Evolutionary conservation across 2,329 filamentous ascomycete genomes (phyloP).

Genomic region (Ceratocystis alfenasii): DNA sequence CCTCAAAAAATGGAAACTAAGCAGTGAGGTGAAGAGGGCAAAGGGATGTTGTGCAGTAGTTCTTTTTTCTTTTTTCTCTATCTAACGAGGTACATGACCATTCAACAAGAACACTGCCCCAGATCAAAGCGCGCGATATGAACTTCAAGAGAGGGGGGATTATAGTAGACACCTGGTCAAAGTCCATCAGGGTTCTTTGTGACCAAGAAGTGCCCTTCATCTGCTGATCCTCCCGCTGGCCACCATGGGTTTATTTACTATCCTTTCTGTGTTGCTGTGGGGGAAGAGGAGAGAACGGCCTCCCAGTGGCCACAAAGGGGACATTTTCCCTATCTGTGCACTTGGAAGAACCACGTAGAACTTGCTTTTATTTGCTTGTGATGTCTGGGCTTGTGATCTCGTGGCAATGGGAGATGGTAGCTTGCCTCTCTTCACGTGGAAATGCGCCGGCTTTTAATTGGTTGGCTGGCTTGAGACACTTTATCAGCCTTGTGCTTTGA

Average conservation of each 20-base stretch:
- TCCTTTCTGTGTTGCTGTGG: background rate
- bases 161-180: background rate
- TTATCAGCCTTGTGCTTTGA: background rate
- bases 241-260: background rate
- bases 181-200: conserved; percentile 1
- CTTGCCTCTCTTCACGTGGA: background rate
- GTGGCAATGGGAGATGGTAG: background rate
- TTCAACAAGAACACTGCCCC: background rate
- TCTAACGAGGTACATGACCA: background rate
- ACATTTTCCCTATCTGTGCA: background rate
- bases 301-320: background rate
- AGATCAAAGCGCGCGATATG: background rate
- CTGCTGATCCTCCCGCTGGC: background rate
- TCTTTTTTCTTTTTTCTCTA: background rate
- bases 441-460: background rate
- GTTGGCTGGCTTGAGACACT: background rate
- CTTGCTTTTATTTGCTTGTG: background rate
- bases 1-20: background rate
- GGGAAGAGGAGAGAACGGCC: background rate
- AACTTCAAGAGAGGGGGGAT: background rate
- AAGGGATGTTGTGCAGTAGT: background rate
- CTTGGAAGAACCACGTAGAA: background rate
- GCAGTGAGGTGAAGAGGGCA: background rate
- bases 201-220: background rate
- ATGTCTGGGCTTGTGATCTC: background rate